Conservation (phyloP, 106 monocot species). For the Dendrobium catenatum region DNA sequence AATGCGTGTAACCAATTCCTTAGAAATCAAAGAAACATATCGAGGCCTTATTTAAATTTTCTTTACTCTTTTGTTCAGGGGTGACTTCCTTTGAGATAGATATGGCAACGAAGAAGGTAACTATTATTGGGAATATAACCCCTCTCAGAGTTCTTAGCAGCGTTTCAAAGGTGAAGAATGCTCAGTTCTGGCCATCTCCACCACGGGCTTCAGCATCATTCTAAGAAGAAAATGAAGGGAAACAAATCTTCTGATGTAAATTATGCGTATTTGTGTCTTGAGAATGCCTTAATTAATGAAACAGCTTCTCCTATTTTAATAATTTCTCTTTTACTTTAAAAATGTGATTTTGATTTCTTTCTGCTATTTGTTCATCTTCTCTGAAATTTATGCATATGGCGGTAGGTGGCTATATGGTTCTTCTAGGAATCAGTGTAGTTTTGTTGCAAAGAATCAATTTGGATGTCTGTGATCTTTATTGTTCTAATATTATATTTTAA, state of each 20-base stretch:
- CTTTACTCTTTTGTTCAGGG: constrained; percentile 25
- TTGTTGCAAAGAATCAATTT: neutral
- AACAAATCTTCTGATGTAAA: neutral
- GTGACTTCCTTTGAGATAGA: constrained; percentile 67
- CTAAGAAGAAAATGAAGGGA: neutral
- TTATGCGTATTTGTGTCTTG: neutral
- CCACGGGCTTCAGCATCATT: neutral
- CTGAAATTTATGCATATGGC: neutral
- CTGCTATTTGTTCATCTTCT: neutral
- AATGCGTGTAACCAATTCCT: neutral
- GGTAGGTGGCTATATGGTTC: neutral
- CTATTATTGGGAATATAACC: constrained; percentile 60
- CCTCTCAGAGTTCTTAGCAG: constrained; percentile 67
- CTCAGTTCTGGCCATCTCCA: constrained; percentile 16
- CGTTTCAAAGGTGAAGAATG: constrained; percentile 75
- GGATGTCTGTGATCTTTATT: neutral
- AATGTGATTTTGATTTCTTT: neutral
- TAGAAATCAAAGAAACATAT: neutral
- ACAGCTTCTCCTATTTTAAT: neutral
- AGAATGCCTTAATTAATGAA: neutral
- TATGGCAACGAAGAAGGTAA: constrained; percentile 62
- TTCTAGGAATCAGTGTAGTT: neutral
- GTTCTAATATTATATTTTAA: neutral
- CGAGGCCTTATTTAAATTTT: neutral
- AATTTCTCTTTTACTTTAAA: neutral